These are phyloP conservation scores for Malus orientalis DNA, from an alignment of 306 rosid species.

Conservation along the genomic window DNA sequence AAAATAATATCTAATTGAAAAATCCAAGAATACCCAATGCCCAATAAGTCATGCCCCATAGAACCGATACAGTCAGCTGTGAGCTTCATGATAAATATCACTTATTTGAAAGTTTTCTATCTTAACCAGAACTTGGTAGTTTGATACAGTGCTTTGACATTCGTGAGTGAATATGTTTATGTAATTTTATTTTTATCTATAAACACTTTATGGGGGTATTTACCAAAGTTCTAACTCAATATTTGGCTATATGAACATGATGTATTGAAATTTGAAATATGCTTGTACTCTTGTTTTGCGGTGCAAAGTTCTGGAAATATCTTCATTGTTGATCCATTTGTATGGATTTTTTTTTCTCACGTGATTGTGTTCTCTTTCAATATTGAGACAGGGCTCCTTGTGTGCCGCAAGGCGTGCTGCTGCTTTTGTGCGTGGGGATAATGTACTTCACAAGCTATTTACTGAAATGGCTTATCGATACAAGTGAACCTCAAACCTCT, in stretches of 20 bases:
- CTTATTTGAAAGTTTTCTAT: background rate
- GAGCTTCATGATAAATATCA: background rate
- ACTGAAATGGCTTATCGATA: conserved; percentile 88
- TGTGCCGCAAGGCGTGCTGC: conserved; percentile 82
- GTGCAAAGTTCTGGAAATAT: background rate
- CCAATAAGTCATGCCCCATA: background rate
- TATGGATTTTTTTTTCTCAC: background rate
- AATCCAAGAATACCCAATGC: background rate
- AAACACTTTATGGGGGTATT: background rate
- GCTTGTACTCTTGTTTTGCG: background rate
- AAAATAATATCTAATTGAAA: background rate
- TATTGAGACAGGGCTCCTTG: conserved; percentile 50
- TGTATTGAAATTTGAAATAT: background rate
- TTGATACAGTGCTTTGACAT: background rate
- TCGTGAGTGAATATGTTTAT: background rate
- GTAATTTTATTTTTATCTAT: background rate
- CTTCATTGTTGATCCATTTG: background rate
- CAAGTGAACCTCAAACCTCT: conserved; percentile 39
- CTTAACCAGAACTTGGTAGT: background rate
- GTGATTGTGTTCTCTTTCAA: background rate
- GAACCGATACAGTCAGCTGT: background rate
- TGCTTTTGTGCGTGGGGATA: conserved; percentile 85
- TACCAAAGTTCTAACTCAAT: background rate
- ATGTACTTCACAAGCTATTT: conserved; percentile 83
- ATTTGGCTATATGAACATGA: background rate